Evolutionary conservation across 192 early-diverging fungal species (phyloP).

Genomic region (Entomortierella beljakovae): DNA sequence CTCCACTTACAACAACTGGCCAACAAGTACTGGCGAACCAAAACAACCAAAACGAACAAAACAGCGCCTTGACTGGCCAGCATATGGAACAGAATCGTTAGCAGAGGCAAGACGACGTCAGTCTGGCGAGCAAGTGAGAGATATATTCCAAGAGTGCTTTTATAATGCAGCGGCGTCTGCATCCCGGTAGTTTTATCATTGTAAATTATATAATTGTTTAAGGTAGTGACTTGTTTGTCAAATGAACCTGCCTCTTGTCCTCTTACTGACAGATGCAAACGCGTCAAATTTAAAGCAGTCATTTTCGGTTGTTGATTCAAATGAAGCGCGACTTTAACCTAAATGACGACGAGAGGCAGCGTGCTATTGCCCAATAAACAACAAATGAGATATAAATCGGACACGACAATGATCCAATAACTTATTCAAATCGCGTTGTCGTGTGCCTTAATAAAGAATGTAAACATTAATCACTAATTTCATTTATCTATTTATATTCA

Average conservation of each 20-base stretch:
- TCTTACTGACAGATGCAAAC: neutral
- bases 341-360: neutral
- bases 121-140: slow-evolving; percentile 30
- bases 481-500: slow-evolving; percentile 12
- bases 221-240: neutral
- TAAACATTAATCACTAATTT: slow-evolving; percentile 16
- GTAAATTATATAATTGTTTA: too few relatives aligned
- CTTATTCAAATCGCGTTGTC: slow-evolving; percentile 3
- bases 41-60: slow-evolving; percentile 15
- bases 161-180: slow-evolving; percentile 42
- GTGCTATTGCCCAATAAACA: neutral
- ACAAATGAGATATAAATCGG: neutral
- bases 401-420: slow-evolving; percentile 1
- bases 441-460: neutral
- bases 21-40: neutral
- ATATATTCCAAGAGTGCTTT: slow-evolving; percentile 50
- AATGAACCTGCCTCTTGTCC: neutral
- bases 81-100: slow-evolving; percentile 1
- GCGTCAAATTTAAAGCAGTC: neutral
- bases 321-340: neutral
- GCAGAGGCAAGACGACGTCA: neutral
- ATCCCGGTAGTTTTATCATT: neutral
- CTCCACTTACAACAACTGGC: neutral
- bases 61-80: slow-evolving; percentile 1
- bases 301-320: neutral